These are phyloP conservation scores for Protomyces pachydermus DNA, from an alignment of 1,139 yeast genomes.

Conservation along the genomic window DNA sequence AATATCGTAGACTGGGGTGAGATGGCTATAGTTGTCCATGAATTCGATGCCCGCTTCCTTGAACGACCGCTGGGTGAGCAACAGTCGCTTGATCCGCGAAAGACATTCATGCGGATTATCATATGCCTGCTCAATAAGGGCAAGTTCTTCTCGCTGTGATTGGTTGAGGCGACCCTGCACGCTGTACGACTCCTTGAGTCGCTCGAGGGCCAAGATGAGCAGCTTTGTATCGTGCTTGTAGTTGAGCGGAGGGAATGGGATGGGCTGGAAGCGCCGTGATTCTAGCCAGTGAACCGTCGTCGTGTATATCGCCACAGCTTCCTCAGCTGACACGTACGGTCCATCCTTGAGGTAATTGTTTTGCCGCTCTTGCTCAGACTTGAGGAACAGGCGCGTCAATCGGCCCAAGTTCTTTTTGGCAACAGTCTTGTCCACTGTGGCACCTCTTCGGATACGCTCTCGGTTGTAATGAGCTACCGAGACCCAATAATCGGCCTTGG, in stretches of 20 bases:
- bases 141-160: slow-evolving; percentile 83
- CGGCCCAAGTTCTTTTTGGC: slow-evolving; percentile 91
- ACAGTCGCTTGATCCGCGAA: slow-evolving; percentile 71
- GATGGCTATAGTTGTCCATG: slow-evolving; percentile 84
- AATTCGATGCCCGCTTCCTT: slow-evolving; percentile 83
- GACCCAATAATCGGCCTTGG: slow-evolving; percentile 96
- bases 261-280: slow-evolving; percentile 72
- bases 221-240: slow-evolving; percentile 92
- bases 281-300: slow-evolving; percentile 94
- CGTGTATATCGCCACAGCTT: slow-evolving; percentile 79
- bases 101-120: slow-evolving; percentile 94
- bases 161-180: slow-evolving; percentile 84
- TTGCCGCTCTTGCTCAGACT: slow-evolving; percentile 88
- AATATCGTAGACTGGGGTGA: slow-evolving; percentile 78
- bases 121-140: slow-evolving; percentile 90
- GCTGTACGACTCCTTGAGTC: slow-evolving; percentile 72
- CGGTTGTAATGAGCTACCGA: slow-evolving; percentile 90
- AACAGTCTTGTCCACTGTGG: slow-evolving; percentile 87
- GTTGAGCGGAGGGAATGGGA: slow-evolving; percentile 88
- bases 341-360: slow-evolving; percentile 75
- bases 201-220: slow-evolving; percentile 81
- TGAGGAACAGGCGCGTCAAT: slow-evolving; percentile 84
- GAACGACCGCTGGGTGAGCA: slow-evolving; percentile 85
- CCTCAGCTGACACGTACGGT: slow-evolving; percentile 78
- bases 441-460: slow-evolving; percentile 80